These are phyloP conservation scores for Marasmius tenuissimus DNA, from an alignment of 1,284 basidiomycete species.

Conservation along the genomic window DNA sequence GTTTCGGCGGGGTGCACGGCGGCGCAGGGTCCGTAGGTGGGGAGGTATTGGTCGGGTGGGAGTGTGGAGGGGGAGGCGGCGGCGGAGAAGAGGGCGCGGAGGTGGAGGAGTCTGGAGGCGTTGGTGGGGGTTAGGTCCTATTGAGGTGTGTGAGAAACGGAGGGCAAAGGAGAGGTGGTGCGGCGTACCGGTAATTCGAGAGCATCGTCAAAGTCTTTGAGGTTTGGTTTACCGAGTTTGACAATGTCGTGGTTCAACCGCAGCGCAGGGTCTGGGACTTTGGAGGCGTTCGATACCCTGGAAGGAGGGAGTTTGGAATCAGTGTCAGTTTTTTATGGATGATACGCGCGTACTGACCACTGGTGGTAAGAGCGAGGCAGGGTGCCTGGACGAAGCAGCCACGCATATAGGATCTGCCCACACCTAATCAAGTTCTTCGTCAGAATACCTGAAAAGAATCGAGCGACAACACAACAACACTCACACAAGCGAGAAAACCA, in stretches of 20 bases:
- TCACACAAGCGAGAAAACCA: slow-evolving; percentile 82
- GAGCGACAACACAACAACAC: slow-evolving; percentile 17
- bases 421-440: slow-evolving; percentile 51
- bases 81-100: slow-evolving; percentile 25
- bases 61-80: slow-evolving; percentile 20
- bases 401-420: slow-evolving; percentile 88
- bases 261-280: slow-evolving; percentile 62
- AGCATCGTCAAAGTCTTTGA: slow-evolving; percentile 55
- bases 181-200: slow-evolving; percentile 47
- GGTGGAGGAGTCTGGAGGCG: slow-evolving; percentile 32
- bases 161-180: too few species aligned
- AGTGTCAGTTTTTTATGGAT: not conserved
- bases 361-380: slow-evolving; percentile 74
- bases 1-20: slow-evolving; percentile 83
- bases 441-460: not conserved
- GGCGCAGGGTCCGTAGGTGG: slow-evolving; percentile 56
- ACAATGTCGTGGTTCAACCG: slow-evolving; percentile 64
- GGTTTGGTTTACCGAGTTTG: slow-evolving; percentile 55
- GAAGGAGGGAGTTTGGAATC: not conserved
- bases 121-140: slow-evolving; percentile 46
- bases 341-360: slow-evolving; percentile 53
- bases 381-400: slow-evolving; percentile 81
- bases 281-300: slow-evolving; percentile 65
- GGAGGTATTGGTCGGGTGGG: slow-evolving; percentile 48
- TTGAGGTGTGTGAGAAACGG: slow-evolving; percentile 22